These are phyloP conservation scores for Dryas octopetala DNA, from an alignment of 306 rosid genomes.

Conservation along the genomic window DNA sequence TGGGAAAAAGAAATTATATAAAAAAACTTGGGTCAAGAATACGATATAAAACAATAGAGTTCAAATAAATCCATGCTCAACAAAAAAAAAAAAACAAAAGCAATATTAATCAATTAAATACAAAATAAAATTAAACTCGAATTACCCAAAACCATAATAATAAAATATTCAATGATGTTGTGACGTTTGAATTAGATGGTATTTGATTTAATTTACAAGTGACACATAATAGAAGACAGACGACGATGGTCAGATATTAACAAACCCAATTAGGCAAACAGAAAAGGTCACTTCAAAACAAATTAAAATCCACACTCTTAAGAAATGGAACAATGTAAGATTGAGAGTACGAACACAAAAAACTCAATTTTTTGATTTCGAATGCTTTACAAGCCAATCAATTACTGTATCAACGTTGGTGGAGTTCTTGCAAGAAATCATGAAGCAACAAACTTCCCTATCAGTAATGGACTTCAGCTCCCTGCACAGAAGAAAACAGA, in stretches of 20 bases:
- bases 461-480: slow-evolving; percentile 54
- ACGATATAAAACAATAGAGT: no score
- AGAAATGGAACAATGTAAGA: slow-evolving; percentile 5
- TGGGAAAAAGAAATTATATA: no score
- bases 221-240: not conserved
- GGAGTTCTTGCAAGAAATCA: slow-evolving; percentile 74
- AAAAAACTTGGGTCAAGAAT: no score
- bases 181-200: no score
- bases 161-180: no score
- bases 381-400: slow-evolving; percentile 71
- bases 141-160: no score
- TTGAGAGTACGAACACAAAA: not conserved
- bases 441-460: slow-evolving; percentile 70
- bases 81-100: no score
- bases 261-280: not conserved
- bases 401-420: slow-evolving; percentile 58
- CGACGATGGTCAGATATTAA: not conserved
- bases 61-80: no score
- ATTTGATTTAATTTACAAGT: not conserved
- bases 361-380: slow-evolving; percentile 55
- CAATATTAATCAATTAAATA: no score
- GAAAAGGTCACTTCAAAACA: slow-evolving; percentile 7
- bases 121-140: no score
- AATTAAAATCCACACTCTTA: slow-evolving; percentile 28
- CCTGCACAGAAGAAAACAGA: slow-evolving; percentile 37